These are phyloP conservation scores for Plectranthus barbatus DNA, from an alignment of 257 asterid species.

Conservation along the genomic window DNA sequence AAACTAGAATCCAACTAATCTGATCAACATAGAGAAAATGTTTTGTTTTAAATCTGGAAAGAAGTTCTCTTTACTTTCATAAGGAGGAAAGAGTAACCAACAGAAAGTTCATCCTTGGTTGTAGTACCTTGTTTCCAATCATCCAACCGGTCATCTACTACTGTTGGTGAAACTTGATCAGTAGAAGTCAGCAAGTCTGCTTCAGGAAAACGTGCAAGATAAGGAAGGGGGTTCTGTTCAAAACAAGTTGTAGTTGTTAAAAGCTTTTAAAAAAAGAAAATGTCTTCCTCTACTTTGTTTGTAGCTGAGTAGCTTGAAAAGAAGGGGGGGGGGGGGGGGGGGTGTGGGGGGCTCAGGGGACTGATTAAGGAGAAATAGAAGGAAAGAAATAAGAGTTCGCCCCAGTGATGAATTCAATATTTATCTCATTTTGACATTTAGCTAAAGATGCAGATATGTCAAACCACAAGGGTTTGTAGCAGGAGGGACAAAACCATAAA, in stretches of 20 bases:
- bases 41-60: neutral
- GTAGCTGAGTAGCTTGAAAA: neutral
- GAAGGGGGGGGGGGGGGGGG: no score
- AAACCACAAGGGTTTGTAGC: neutral
- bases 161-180: conserved; percentile 87
- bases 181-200: conserved; percentile 96
- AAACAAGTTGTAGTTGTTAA: neutral
- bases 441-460: neutral
- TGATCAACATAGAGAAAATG: conserved; percentile 2
- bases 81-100: conserved; percentile 11
- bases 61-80: neutral
- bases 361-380: neutral
- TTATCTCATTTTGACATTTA: no score
- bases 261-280: neutral
- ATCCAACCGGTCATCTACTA: conserved; percentile 87
- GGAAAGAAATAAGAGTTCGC: conserved; percentile 10
- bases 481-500: neutral
- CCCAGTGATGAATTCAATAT: neutral
- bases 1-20: neutral
- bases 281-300: neutral
- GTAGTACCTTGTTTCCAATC: conserved; percentile 76
- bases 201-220: conserved; percentile 91
- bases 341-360: neutral
- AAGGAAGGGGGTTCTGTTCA: conserved; percentile 92
- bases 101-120: conserved; percentile 18